These are phyloP conservation scores for Ascochyta rabiei DNA, from an alignment of 2,329 filamentous ascomycete genomes.

Conservation along the genomic window DNA sequence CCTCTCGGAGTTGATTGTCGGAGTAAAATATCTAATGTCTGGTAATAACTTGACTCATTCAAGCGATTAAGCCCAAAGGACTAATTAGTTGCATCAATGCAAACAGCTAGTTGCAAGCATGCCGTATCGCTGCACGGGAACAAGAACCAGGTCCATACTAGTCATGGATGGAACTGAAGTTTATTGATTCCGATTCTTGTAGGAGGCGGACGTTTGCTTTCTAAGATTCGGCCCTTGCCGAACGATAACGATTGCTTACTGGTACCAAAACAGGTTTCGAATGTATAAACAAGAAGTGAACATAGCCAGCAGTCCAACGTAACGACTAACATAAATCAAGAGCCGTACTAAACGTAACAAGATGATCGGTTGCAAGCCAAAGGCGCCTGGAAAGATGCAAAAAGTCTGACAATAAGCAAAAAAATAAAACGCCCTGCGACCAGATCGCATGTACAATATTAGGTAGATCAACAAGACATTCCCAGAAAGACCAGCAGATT, in stretches of 20 bases:
- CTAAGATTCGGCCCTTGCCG: not conserved
- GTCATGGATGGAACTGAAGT: not conserved
- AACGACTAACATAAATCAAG: not conserved
- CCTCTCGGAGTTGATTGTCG: slow-evolving; percentile 5
- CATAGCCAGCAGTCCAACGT: not conserved
- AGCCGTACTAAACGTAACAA: slow-evolving; percentile 11
- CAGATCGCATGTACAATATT: slow-evolving; percentile 30
- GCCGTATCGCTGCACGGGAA: not conserved
- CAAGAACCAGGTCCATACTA: not conserved
- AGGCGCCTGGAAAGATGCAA: slow-evolving; percentile 12
- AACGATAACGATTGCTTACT: not conserved
- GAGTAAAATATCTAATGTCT: slow-evolving; percentile 9
- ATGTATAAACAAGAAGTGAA: slow-evolving; percentile 17
- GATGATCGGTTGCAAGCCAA: slow-evolving; percentile 4
- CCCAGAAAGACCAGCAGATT: slow-evolving; percentile 32
- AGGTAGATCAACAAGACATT: slow-evolving; percentile 34
- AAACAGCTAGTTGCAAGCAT: not conserved
- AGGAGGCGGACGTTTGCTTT: not conserved
- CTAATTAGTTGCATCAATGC: not conserved
- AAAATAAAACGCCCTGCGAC: slow-evolving; percentile 8
- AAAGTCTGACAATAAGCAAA: not conserved
- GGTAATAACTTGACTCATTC: slow-evolving; percentile 14
- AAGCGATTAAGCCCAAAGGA: slow-evolving; percentile 1
- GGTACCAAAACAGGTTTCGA: slow-evolving; percentile 2
- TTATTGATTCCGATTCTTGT: slow-evolving; percentile 10